phyloP scores from a whole-genome alignment of 495 filamentous ascomycete species.

The Daldinia loculata region DNA sequence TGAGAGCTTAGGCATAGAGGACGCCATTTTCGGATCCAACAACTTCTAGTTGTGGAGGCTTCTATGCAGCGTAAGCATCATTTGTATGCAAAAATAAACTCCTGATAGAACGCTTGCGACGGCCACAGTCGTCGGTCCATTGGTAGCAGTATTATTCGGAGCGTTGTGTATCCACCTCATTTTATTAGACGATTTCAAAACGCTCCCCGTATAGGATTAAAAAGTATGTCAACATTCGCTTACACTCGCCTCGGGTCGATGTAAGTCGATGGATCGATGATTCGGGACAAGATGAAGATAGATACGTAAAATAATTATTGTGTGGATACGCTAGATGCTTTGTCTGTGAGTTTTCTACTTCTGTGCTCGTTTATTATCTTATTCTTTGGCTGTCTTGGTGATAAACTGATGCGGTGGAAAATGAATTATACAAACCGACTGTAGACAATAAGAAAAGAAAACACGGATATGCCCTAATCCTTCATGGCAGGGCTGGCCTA shows the following conservation, averaged over 20 bases:
- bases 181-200: neutral
- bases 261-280: neutral
- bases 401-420: too few species aligned
- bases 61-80: too few species aligned
- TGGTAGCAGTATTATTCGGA: constrained; percentile 17
- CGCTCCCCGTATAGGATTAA: neutral
- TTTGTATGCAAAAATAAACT: constrained; percentile 10
- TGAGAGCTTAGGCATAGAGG: too few species aligned
- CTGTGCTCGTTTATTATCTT: too few species aligned
- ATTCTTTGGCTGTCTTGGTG: too few species aligned
- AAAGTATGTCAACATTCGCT: neutral
- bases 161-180: constrained; percentile 31
- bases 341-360: too few species aligned
- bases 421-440: neutral
- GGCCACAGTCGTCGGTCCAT: constrained; percentile 17
- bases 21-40: too few species aligned
- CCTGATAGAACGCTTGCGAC: constrained; percentile 13
- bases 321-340: neutral
- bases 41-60: too few species aligned
- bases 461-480: neutral
- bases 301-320: too few species aligned
- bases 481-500: neutral
- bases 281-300: neutral
- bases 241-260: neutral
- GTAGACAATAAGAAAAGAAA: neutral